Evolutionary conservation across 2,329 filamentous ascomycete genomes (phyloP).

Genomic region (Alternaria sp.): DNA sequence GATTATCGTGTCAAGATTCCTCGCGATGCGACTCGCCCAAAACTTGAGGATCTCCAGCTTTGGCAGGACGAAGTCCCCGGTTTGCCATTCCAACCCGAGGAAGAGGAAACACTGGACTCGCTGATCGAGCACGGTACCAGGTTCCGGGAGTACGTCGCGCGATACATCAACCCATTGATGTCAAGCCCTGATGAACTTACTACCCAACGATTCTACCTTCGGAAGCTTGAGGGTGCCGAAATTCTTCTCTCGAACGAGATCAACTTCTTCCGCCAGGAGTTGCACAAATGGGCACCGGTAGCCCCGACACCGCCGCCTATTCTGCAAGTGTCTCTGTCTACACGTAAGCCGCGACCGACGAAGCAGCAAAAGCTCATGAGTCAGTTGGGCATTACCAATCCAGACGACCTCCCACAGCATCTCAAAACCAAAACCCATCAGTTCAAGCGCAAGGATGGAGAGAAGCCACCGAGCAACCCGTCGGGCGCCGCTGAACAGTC

Average conservation of each 20-base stretch:
- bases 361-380: constrained; percentile 96
- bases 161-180: constrained; percentile 81
- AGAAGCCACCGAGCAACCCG: constrained; percentile 47
- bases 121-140: constrained; percentile 85
- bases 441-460: constrained; percentile 66
- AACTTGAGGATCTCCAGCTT: constrained; percentile 83
- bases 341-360: constrained; percentile 91
- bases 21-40: constrained; percentile 91
- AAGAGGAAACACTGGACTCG: constrained; percentile 82
- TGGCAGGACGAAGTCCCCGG: constrained; percentile 83
- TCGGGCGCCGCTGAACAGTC: constrained; percentile 44
- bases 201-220: constrained; percentile 90
- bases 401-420: constrained; percentile 85
- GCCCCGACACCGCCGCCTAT: constrained; percentile 85
- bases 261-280: constrained; percentile 95
- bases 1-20: constrained; percentile 98
- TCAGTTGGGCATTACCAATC: constrained; percentile 85
- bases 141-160: constrained; percentile 82
- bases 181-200: constrained; percentile 85
- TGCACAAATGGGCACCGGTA: constrained; percentile 94
- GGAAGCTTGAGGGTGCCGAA: constrained; percentile 96
- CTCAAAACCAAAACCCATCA: constrained; percentile 70
- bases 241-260: constrained; percentile 90
- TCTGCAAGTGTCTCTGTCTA: constrained; percentile 85
- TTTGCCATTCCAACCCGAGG: constrained; percentile 93